These are phyloP conservation scores for Yamadazyma phyllophila DNA, from an alignment of 805 yeast genomes.

Conservation along the genomic window DNA sequence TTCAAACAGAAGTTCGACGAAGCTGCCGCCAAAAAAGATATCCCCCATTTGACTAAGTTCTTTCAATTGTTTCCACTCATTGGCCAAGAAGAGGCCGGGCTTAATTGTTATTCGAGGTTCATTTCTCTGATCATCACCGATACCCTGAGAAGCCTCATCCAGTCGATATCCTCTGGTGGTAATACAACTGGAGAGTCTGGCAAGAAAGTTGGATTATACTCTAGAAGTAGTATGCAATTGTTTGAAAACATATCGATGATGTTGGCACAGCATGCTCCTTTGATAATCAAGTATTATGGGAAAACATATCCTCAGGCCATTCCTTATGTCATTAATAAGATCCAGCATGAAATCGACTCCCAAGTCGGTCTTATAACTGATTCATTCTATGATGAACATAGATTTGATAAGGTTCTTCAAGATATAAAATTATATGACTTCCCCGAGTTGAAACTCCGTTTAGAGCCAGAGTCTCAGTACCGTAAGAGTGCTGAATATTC, in stretches of 20 bases:
- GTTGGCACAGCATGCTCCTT: slow-evolving; percentile 79
- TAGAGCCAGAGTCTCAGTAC: slow-evolving; percentile 7
- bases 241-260: slow-evolving; percentile 84
- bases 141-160: slow-evolving; percentile 68
- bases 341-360: slow-evolving; percentile 88
- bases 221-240: slow-evolving; percentile 61
- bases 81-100: slow-evolving; percentile 66
- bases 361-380: slow-evolving; percentile 88
- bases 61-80: slow-evolving; percentile 88
- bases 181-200: slow-evolving; percentile 15
- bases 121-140: slow-evolving; percentile 81
- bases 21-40: slow-evolving; percentile 67
- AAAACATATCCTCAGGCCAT: slow-evolving; percentile 55
- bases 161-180: slow-evolving; percentile 27
- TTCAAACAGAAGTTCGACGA: slow-evolving; percentile 63
- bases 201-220: slow-evolving; percentile 48
- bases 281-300: slow-evolving; percentile 67
- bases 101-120: slow-evolving; percentile 79
- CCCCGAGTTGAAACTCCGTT: slow-evolving; percentile 22
- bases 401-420: slow-evolving; percentile 52
- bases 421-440: slow-evolving; percentile 53
- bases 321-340: slow-evolving; percentile 62
- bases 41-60: slow-evolving; percentile 68
- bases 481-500: slow-evolving; percentile 4
- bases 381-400: slow-evolving; percentile 74